These are phyloP conservation scores for Umbelopsis vinacea DNA, from an alignment of 192 early-diverging fungal species.

Conservation along the genomic window DNA sequence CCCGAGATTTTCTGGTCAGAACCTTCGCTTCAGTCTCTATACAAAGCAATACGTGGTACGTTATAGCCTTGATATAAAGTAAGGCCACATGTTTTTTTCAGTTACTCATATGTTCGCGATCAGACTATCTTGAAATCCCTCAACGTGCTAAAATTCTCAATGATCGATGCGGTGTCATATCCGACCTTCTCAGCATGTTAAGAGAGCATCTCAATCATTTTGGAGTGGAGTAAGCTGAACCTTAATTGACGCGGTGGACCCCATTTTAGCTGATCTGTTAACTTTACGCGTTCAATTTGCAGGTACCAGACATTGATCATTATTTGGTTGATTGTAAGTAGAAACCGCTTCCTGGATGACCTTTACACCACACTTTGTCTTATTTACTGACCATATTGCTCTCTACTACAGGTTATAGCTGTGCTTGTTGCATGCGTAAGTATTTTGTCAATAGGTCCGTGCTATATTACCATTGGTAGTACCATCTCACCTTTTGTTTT, in stretches of 20 bases:
- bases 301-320: slow-evolving; percentile 63
- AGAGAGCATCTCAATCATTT: slow-evolving; percentile 61
- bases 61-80: too few relatives aligned
- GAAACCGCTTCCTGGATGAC: slow-evolving; percentile 31
- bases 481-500: slow-evolving; percentile 7
- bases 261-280: not conserved
- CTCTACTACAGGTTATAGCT: slow-evolving; percentile 28
- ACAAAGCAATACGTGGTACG: slow-evolving; percentile 73
- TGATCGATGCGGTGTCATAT: slow-evolving; percentile 60
- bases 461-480: not conserved
- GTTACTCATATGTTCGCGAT: not conserved
- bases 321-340: slow-evolving; percentile 60
- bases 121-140: slow-evolving; percentile 70
- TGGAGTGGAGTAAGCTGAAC: slow-evolving; percentile 44
- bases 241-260: not conserved
- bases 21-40: slow-evolving; percentile 74
- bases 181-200: slow-evolving; percentile 64
- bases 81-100: not conserved
- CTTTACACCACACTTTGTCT: slow-evolving; percentile 30
- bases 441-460: not conserved
- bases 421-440: slow-evolving; percentile 45
- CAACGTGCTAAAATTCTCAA: slow-evolving; percentile 64
- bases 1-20: slow-evolving; percentile 87
- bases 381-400: not conserved
- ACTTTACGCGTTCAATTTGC: not conserved